phyloP scores from a whole-genome alignment of 768 basidiomycete species.

The Tephrocybe sp. region DNA sequence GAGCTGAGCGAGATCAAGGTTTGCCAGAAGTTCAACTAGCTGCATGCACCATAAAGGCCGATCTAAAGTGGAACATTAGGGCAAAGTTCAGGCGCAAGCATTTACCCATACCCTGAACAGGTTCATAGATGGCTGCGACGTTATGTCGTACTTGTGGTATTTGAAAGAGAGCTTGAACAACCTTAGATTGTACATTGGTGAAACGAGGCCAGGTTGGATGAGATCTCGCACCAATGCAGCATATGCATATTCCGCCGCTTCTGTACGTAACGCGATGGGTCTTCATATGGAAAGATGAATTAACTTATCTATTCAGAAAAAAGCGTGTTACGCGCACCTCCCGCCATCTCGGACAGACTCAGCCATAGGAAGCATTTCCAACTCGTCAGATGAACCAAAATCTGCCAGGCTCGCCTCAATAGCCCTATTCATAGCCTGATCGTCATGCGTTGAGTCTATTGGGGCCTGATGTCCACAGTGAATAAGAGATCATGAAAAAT shows the following conservation, averaged over 20 bases:
- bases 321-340: conserved; percentile 33
- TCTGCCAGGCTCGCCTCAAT: conserved; percentile 70
- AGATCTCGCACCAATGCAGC: conserved; percentile 49
- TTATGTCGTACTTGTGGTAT: conserved; percentile 66
- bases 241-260: conserved; percentile 46
- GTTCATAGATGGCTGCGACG: conserved; percentile 25
- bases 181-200: conserved; percentile 22
- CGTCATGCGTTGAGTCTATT: conserved; percentile 43
- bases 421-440: conserved; percentile 62
- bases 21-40: conserved; percentile 63
- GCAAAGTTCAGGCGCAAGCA: too few relatives aligned
- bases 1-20: conserved; percentile 65
- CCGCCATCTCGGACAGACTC: conserved; percentile 53
- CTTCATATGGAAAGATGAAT: conserved; percentile 29
- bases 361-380: conserved; percentile 50
- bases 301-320: not conserved
- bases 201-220: not conserved
- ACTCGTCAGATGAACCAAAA: conserved; percentile 42
- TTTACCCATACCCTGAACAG: not conserved
- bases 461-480: conserved; percentile 26
- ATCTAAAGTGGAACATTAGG: too few relatives aligned
- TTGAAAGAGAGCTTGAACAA: conserved; percentile 59
- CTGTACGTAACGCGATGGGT: conserved; percentile 69
- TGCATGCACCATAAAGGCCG: conserved; percentile 26
- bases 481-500: not conserved